Base-by-base conservation (phyloP, 768 basidiomycete genomes). In the Lactifluus subvellereus region DNA sequence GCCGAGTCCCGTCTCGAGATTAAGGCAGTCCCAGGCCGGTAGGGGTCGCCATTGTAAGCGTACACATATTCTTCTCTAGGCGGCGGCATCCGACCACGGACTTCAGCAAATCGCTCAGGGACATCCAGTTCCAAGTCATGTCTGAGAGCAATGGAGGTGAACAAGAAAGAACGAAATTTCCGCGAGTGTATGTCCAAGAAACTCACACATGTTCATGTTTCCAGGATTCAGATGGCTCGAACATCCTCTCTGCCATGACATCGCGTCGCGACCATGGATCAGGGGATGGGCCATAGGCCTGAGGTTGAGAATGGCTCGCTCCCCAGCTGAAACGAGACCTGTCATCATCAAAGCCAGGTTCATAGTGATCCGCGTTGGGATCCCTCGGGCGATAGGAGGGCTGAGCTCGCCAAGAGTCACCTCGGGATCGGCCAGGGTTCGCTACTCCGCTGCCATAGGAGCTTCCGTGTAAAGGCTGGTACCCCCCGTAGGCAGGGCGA, bases 151-250 rank as follows among this genome's bases (percentile, higher is more conserved):
- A 64, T 56, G 18, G 47, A 37, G n/a, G 59, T 64, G 45, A 64
- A 55, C 45, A 60, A 59, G 57, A 59, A 55, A 27, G 48, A 45
- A 60, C 8, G 27, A 22, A 7, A 20, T n/a, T 22, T 33, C 30
- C 40, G 40, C 35, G 37, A 50, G n/a, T 35, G 51, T 35, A 45
- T 47, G 54, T 30, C 27, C 40, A 18, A 43, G 18, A 27, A 50
- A 59, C 52, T 66, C 47, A 53, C 57, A 56, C 63, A 56, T 51
- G 57, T n/a, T 60, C 63, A 47, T 64, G 47, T 40, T 60, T 59
- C 88, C 89, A 89, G 37, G 77, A 74, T 20, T 87, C 84, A 38
- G 86, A 87, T 37, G 88, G 87, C 70, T 90, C 89, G 69, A 89
- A 84, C 77, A 84, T 82, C 66, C 86, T 78, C 62, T 80, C 75